Base-by-base conservation (phyloP, 176 grass and related monocot genomes). In the Bromus sterilis region DNA sequence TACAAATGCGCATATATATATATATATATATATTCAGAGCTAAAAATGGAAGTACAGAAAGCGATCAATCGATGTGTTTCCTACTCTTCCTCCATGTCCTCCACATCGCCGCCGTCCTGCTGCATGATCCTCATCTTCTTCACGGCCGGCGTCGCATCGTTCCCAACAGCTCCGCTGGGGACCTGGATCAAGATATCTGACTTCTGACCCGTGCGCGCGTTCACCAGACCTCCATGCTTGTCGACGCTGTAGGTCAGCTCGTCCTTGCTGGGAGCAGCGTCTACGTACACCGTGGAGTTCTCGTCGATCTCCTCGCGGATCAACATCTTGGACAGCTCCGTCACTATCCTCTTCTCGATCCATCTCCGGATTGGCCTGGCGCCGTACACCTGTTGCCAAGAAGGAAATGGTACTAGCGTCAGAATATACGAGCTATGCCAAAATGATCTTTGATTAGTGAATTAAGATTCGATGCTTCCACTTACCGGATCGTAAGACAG, bases 401-500 rank as follows among this genome's bases (percentile, higher is more conserved):
- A n/a, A 4, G 5, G 46, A 9, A 31, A 23, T 23, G 9, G 9
- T 1, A 6, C 60, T 9, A n/a, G 0, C 11, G 4, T 67, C 23
- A 67, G 34, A 67, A 67, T 67, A 9, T 4, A 5, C 16, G 12
- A 31, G 5, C 43, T 46, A 53, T 20, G 6, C 49, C 49, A 21
- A 6, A 46, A 53, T 8, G 2, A 31, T 35, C 7, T 9, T 34
- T 11, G 6, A 7, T 18, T 3, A 1, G 11, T 11, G 10, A 57
- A 35, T 37, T 37, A 9, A 23, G 20, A 3, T 11, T 35, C 4
- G 75, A 61, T 43, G 42, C 48, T 33, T 12, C 48, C 26, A 71
- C 91, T 11, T 81, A 98, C 95, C 25, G 90, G 95, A 43, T 98
- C 95, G 28, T 98, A 98, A 5, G 95, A 91, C 33, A 91, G 81